These are phyloP conservation scores for Oryza rufipogon DNA, from an alignment of 176 grass and related monocot species.

Conservation along the genomic window DNA sequence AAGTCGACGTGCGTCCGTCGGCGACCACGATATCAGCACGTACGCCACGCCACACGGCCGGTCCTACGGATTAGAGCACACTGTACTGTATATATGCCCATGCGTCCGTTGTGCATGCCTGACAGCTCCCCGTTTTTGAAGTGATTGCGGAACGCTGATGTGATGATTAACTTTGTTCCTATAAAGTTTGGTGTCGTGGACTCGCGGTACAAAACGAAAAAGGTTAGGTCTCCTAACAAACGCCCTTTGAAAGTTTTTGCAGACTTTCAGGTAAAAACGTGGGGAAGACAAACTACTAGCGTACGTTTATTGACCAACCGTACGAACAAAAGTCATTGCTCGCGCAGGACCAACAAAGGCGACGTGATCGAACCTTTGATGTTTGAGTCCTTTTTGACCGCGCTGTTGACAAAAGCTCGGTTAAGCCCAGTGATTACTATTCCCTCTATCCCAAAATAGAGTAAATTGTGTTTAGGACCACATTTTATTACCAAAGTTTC, in stretches of 20 bases:
- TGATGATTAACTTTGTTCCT: background rate
- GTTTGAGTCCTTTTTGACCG: background rate
- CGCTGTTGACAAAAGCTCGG: no score
- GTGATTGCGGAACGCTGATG: background rate
- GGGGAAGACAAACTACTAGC: background rate
- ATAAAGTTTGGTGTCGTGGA: background rate
- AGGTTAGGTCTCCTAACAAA: background rate
- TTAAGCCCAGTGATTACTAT: no score
- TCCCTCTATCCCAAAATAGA: no score
- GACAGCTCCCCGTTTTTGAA: background rate
- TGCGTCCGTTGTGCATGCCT: background rate
- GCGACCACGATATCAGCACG: background rate
- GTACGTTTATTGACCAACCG: background rate
- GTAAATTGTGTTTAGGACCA: no score
- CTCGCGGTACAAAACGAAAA: slow-evolving; percentile 1
- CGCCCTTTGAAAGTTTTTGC: background rate
- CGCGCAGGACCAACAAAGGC: background rate
- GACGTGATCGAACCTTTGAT: background rate
- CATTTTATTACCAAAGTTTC: no score
- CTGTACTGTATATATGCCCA: background rate
- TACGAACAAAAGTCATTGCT: background rate
- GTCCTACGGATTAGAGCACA: background rate
- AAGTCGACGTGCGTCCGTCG: background rate
- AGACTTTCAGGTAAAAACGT: background rate
- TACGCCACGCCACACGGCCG: background rate